Conservation (phyloP, 1,284 basidiomycete genomes). For the Fomitopsis pinicola region DNA sequence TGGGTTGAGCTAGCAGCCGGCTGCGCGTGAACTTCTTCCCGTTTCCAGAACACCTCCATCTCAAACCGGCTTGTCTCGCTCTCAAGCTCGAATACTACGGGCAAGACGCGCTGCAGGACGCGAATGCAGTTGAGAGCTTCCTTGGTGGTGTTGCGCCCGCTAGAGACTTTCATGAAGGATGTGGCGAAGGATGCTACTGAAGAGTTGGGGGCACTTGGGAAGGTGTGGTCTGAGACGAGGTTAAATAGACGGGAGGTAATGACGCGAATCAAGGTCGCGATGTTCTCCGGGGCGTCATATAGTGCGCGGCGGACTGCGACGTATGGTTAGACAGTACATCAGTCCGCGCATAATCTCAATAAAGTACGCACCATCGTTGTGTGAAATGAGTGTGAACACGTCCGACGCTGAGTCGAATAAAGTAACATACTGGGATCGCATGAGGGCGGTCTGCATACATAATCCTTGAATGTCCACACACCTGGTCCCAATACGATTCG, state of each 20-base stretch:
- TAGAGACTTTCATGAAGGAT: slow-evolving; percentile 54
- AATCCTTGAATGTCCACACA: slow-evolving; percentile 28
- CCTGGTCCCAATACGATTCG: slow-evolving; percentile 85
- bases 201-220: slow-evolving; percentile 57
- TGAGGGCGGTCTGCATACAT: slow-evolving; percentile 8
- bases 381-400: slow-evolving; percentile 82
- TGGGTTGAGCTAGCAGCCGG: slow-evolving; percentile 3
- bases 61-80: slow-evolving; percentile 69
- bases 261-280: slow-evolving; percentile 76
- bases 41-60: slow-evolving; percentile 71
- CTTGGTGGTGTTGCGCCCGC: slow-evolving; percentile 61
- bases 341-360: background rate
- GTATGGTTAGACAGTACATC: background rate
- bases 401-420: slow-evolving; percentile 87
- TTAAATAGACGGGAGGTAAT: slow-evolving; percentile 76
- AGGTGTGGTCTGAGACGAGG: slow-evolving; percentile 77
- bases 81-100: slow-evolving; percentile 82
- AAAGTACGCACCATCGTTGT: slow-evolving; percentile 68
- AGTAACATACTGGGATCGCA: slow-evolving; percentile 60
- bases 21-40: slow-evolving; percentile 40
- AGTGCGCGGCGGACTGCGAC: slow-evolving; percentile 73
- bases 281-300: slow-evolving; percentile 78
- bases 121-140: slow-evolving; percentile 87
- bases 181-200: slow-evolving; percentile 65
- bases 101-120: slow-evolving; percentile 82